These are phyloP conservation scores for Tetrapisispora phaffii DNA, from an alignment of 805 yeast genomes.

Conservation along the genomic window DNA sequence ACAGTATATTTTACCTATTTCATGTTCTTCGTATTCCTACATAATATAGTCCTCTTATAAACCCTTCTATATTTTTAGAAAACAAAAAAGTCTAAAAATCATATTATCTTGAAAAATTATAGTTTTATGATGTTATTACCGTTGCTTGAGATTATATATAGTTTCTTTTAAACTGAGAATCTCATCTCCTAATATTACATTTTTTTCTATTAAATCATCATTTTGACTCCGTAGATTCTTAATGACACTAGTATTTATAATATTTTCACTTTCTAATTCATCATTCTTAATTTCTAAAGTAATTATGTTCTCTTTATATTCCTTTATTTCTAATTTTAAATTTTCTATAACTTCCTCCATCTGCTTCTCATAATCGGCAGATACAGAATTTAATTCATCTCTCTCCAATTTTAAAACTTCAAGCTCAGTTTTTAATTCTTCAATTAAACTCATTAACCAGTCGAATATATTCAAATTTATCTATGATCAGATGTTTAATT, in stretches of 20 bases:
- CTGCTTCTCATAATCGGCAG: constrained; percentile 17
- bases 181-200: constrained; percentile 16
- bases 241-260: constrained; percentile 6
- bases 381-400: constrained; percentile 12
- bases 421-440: constrained; percentile 7
- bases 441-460: constrained; percentile 1
- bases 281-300: constrained; percentile 13
- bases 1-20: no score
- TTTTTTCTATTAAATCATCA: constrained; percentile 13
- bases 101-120: no score
- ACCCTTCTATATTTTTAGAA: background rate
- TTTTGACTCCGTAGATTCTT: constrained; percentile 7
- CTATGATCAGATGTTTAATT: no score
- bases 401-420: constrained; percentile 9
- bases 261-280: constrained; percentile 14
- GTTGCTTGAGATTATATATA: background rate
- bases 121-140: background rate
- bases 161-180: constrained; percentile 7
- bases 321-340: background rate
- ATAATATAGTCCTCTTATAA: no score
- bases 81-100: no score
- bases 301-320: constrained; percentile 5
- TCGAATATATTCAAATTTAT: no score
- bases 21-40: no score
- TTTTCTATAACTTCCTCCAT: constrained; percentile 12